A percentile compares a stretch with the other conserved stretches of the same genome.
Conservation (phyloP, 345 rosid species). For the Dipteronia sinensis region DNA sequence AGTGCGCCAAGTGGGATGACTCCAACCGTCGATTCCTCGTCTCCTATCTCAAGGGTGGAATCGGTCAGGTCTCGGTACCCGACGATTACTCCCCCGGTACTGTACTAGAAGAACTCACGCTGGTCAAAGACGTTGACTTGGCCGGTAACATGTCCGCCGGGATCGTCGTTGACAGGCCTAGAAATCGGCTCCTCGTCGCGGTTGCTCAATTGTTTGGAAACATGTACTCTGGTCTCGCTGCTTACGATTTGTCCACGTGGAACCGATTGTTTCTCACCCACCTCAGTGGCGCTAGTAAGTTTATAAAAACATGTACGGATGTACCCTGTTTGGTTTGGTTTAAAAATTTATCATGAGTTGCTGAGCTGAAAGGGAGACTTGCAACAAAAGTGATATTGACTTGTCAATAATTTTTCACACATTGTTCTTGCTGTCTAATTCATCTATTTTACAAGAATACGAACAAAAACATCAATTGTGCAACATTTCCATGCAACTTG, state of each 20-base stretch:
- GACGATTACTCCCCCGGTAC: slow-evolving; percentile 21
- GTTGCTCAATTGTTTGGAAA: slow-evolving; percentile 63
- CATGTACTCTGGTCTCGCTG: slow-evolving; percentile 62
- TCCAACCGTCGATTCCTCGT: too few species aligned
- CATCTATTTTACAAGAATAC: background rate
- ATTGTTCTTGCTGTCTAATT: background rate
- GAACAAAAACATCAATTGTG: background rate
- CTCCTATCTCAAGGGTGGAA: too few species aligned
- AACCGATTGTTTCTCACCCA: slow-evolving; percentile 64
- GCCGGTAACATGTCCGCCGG: slow-evolving; percentile 75
- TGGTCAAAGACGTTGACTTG: slow-evolving; percentile 69
- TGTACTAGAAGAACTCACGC: slow-evolving; percentile 50
- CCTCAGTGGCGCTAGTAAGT: slow-evolving; percentile 61
- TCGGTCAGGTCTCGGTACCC: slow-evolving; percentile 67
- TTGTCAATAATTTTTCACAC: background rate
- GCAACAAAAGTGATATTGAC: background rate
- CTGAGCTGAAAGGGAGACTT: too few species aligned
- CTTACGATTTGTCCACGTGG: slow-evolving; percentile 88
- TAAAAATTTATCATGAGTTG: too few species aligned
- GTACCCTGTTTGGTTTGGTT: too few species aligned
- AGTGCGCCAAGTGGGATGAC: slow-evolving; percentile 88
- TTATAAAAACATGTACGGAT: too few species aligned
- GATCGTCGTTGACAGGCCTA: slow-evolving; percentile 54
- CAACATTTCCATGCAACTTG: too few species aligned
- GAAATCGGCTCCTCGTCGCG: slow-evolving; percentile 76